phyloP scores from a whole-genome alignment of 306 rosid species.

The Carpinus fangiana region DNA sequence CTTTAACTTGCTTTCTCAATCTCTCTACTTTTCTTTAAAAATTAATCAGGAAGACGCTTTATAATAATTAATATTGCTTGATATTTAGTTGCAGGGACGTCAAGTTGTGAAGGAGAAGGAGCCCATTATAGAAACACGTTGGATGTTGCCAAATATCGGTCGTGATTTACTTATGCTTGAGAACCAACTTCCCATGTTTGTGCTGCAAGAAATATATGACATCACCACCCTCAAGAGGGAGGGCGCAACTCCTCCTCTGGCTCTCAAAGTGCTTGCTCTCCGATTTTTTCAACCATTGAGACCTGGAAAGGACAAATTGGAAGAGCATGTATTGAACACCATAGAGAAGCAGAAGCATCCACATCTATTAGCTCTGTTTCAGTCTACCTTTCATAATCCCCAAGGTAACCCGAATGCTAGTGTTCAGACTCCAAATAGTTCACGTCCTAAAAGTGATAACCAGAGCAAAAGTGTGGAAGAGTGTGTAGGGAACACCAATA shows the following conservation, averaged over 20 bases:
- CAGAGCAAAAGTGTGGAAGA: no score
- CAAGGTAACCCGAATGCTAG: no score
- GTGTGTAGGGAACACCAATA: no score
- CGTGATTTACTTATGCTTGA: slow-evolving; percentile 3
- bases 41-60: no score
- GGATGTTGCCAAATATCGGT: slow-evolving; percentile 1
- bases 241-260: no score
- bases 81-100: not conserved
- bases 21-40: no score
- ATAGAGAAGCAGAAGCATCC: not conserved
- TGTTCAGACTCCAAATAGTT: no score
- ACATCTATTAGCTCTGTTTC: slow-evolving; percentile 13
- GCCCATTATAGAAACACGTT: slow-evolving; percentile 4
- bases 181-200: slow-evolving; percentile 17
- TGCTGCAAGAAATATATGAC: not conserved
- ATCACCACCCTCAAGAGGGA: no score
- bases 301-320: not conserved
- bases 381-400: not conserved
- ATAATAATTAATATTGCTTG: no score
- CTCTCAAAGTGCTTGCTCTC: not conserved
- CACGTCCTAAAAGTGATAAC: no score
- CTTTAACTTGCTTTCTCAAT: no score
- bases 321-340: not conserved
- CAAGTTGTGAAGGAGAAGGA: not conserved
- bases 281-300: not conserved